phyloP scores from a whole-genome alignment of 2,329 filamentous ascomycete species.

The Fusarium setosum region DNA sequence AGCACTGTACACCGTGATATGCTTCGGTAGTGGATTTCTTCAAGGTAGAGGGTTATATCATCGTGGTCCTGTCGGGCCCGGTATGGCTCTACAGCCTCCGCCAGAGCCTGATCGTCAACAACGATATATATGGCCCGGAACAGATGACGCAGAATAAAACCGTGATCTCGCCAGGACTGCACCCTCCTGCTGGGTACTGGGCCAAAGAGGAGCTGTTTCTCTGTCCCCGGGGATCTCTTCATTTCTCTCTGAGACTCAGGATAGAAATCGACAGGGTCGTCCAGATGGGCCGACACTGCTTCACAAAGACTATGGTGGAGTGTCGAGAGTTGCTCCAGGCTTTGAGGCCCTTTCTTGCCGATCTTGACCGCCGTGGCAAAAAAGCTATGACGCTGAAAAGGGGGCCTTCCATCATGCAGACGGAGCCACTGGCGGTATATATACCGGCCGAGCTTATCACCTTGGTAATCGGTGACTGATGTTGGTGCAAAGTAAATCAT shows the following conservation, averaged over 20 bases:
- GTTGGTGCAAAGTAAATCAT: not conserved
- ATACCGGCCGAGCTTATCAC: not conserved
- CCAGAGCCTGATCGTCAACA: not conserved
- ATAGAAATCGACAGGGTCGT: constrained; percentile 3
- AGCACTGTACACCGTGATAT: not conserved
- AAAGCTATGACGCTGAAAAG: not conserved
- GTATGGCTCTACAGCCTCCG: not conserved
- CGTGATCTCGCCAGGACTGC: not conserved
- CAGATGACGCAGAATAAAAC: not conserved
- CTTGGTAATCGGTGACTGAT: no score
- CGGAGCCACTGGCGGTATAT: not conserved
- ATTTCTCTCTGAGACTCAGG: not conserved
- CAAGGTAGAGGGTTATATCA: not conserved
- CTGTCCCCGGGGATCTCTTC: not conserved
- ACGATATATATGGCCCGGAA: constrained; percentile 1
- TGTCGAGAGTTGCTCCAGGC: not conserved
- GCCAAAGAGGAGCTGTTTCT: not conserved
- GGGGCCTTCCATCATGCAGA: not conserved
- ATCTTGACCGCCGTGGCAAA: not conserved
- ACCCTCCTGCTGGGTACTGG: not conserved
- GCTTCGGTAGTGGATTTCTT: not conserved
- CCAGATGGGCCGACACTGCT: not conserved
- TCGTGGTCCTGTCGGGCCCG: not conserved
- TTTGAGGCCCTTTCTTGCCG: not conserved
- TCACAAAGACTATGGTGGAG: not conserved